phyloP scores from a whole-genome alignment of 805 yeast species.

The Kodamaea laetipori region DNA sequence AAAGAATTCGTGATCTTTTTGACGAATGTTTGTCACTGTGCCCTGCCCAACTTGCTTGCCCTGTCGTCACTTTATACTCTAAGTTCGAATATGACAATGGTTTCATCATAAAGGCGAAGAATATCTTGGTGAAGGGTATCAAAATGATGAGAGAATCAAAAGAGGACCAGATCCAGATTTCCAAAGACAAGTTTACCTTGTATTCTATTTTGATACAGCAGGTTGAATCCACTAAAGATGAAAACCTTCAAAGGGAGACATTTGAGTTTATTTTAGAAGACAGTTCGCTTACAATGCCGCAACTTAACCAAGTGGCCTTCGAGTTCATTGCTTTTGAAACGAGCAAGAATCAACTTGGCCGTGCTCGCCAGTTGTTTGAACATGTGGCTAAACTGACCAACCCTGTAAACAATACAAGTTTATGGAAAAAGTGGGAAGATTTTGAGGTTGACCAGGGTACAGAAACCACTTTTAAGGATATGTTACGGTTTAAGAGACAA shows the following conservation, averaged over 20 bases:
- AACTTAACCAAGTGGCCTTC: constrained; percentile 45
- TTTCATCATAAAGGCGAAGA: constrained; percentile 46
- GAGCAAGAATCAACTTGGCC: constrained; percentile 47
- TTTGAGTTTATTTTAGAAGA: constrained; percentile 46
- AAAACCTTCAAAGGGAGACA: constrained; percentile 31
- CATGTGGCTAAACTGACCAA: constrained; percentile 32
- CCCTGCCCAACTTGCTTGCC: constrained; percentile 49
- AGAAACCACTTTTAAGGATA: constrained; percentile 70
- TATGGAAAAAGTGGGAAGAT: constrained; percentile 70
- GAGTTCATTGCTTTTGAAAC: constrained; percentile 63
- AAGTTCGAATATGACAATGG: constrained; percentile 63
- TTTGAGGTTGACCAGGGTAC: constrained; percentile 76
- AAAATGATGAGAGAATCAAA: constrained; percentile 12
- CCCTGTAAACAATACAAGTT: constrained; percentile 18
- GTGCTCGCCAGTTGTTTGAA: constrained; percentile 65
- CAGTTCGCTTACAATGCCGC: constrained; percentile 44
- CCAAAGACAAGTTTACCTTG: constrained; percentile 27
- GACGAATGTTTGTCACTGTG: constrained; percentile 58
- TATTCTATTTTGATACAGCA: constrained; percentile 16
- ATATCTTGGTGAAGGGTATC: constrained; percentile 23
- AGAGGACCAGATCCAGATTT: constrained; percentile 18
- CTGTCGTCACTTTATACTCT: constrained; percentile 57
- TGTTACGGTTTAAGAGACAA: constrained; percentile 62
- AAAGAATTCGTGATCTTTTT: constrained; percentile 64
- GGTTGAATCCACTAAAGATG: constrained; percentile 17